Evolutionary conservation across 2,329 filamentous ascomycete genomes (phyloP), one percentile per base, ranked within the genome.

Genomic region (Cytospora leucostoma): DNA sequence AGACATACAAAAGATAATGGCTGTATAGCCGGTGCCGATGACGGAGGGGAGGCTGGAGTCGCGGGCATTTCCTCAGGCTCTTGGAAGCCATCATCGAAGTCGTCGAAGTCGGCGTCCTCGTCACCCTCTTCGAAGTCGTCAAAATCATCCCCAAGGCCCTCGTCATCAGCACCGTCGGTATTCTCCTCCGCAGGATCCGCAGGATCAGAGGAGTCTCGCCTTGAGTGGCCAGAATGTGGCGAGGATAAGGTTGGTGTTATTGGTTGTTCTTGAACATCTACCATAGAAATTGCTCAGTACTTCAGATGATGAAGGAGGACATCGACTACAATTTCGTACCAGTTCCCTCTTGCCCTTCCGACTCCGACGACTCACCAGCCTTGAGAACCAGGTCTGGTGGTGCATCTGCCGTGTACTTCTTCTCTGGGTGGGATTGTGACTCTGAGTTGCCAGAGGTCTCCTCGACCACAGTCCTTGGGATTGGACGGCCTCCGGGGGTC

Each of bases 61-160:
- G 44, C 44, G n/a, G 44, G 44, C 44, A 47, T 47, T 47, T 21
- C n/a, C 44, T 80, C 79, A 62, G 84, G 74, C 72, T 85, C 79
- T 70, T 91, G 84, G 72, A 92, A 92, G 44, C 82, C 87, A 68
- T 88, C 89, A 71, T 90, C 88, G 75, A 92, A 92, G 70, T 91
- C 88, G 70, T 86, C 85, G 76, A 88, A 88, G 70, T 84, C 84
- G 52, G 78, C 81, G 68, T 80, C 80, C 62, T 78, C 78, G 66
- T 80, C 82, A 56, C 83, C 84, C 70, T 87, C 84, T 70, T 86
- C 83, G 68, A 88, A 87, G 66, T 86, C 84, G 72, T 88, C 84
- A 74, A 85, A 83, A 65, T 87, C 84, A 69, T 86, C 84, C 27
- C 81, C 84, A 71, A 84, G 85, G 50, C 81, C 82, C 67, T 72